Conservation (phyloP, 2,329 filamentous ascomycete genomes). For the Penicillium psychrosexuale region DNA sequence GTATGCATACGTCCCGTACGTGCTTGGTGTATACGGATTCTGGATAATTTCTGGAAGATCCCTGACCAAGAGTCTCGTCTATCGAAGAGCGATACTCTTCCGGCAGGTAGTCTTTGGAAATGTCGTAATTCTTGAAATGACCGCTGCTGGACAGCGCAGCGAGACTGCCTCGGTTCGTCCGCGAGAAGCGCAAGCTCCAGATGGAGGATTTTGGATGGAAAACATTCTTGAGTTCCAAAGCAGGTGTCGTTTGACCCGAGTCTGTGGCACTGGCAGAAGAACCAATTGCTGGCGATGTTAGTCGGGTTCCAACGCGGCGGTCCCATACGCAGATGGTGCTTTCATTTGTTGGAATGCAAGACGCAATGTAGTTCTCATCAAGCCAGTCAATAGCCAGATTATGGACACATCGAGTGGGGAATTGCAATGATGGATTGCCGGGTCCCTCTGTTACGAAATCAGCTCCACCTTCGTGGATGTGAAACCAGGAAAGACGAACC, state of each 20-base stretch:
- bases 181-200: conserved; percentile 62
- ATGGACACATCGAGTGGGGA: conserved; percentile 59
- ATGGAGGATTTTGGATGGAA: conserved; percentile 54
- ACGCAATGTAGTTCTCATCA: conserved; percentile 64
- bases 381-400: conserved; percentile 62
- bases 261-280: conserved; percentile 29
- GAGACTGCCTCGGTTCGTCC: conserved; percentile 55
- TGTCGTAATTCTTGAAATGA: conserved; percentile 56
- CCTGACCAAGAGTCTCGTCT: conserved; percentile 41
- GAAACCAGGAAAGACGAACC: conserved; percentile 40
- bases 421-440: conserved; percentile 44
- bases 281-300: conserved; percentile 36
- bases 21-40: conserved; percentile 47
- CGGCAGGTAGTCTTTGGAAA: conserved; percentile 50
- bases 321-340: conserved; percentile 63
- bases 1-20: conserved; percentile 45
- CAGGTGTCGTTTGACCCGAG: conserved; percentile 44
- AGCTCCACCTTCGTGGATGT: background rate
- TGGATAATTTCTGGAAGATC: conserved; percentile 40
- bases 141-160: conserved; percentile 59
- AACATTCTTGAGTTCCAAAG: conserved; percentile 57
- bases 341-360: conserved; percentile 54
- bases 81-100: conserved; percentile 40
- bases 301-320: conserved; percentile 48
- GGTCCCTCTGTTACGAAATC: conserved; percentile 29